phyloP scores from a whole-genome alignment of 176 grass and related monocot genomes.

The Ensete ventricosum region DNA sequence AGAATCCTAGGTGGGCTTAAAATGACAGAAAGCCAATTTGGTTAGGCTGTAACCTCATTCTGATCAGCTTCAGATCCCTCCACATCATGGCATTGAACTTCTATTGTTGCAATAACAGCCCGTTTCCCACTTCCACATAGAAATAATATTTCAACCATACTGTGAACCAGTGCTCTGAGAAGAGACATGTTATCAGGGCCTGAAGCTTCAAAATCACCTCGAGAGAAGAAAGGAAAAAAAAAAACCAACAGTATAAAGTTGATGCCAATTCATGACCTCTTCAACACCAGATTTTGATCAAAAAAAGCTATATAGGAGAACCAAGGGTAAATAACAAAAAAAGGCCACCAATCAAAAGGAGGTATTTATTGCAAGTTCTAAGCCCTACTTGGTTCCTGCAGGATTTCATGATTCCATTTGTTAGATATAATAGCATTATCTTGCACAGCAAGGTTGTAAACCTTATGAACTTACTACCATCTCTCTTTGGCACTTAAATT shows the following conservation, averaged over 20 bases:
- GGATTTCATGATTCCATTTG: background rate
- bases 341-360: background rate
- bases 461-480: background rate
- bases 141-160: constrained; percentile 97
- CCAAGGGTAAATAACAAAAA: background rate
- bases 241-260: background rate
- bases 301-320: background rate
- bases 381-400: background rate
- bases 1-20: background rate
- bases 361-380: background rate
- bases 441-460: background rate
- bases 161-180: constrained; percentile 91
- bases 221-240: background rate
- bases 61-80: constrained; percentile 34
- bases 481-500: background rate
- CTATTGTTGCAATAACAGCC: constrained; percentile 55
- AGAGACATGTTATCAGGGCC: constrained; percentile 11
- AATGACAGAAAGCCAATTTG: background rate
- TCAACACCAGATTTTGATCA: background rate
- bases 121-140: constrained; percentile 64
- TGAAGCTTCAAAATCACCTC: background rate
- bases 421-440: background rate
- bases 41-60: constrained; percentile 25
- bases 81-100: constrained; percentile 28
- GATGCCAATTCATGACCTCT: background rate